phyloP scores from a whole-genome alignment of 1,284 basidiomycete species.

The Sporisorium iseilematis-ciliati region DNA sequence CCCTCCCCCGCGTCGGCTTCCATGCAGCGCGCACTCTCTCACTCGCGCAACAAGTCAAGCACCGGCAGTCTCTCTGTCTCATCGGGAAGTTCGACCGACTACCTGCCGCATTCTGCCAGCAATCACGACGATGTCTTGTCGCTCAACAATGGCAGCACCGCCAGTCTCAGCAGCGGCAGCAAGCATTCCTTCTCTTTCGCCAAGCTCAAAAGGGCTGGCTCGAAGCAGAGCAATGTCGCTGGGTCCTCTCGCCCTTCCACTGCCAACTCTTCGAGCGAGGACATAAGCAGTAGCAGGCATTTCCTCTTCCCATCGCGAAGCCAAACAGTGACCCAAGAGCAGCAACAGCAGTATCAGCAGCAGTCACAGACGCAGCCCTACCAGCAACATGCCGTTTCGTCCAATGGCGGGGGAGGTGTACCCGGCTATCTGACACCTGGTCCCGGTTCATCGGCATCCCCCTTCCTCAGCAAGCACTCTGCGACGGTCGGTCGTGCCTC shows the following conservation, averaged over 20 bases:
- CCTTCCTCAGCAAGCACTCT: conserved; percentile 53
- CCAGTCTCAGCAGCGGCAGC: conserved; percentile 32
- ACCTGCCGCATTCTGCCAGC: conserved; percentile 18
- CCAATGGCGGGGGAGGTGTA: conserved; percentile 1
- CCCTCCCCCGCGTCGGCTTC: conserved; percentile 10
- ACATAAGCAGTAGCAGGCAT: conserved; percentile 16
- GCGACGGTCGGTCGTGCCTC: conserved; percentile 42
- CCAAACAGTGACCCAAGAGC: neutral
- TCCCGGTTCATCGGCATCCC: conserved; percentile 40
- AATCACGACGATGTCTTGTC: conserved; percentile 18
- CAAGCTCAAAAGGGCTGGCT: conserved; percentile 21
- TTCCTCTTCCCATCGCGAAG: conserved; percentile 19
- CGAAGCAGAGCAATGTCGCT: conserved; percentile 11
- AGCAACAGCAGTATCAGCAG: conserved; percentile 7
- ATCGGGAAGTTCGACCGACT: conserved; percentile 26
- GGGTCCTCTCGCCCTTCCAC: conserved; percentile 22
- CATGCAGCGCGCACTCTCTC: conserved; percentile 24
- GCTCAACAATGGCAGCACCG: conserved; percentile 30
- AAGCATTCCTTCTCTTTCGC: conserved; percentile 40
- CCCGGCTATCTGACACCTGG: conserved; percentile 33
- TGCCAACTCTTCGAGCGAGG: conserved; percentile 33
- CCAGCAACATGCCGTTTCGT: neutral
- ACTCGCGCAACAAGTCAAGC: conserved; percentile 29
- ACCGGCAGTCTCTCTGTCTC: conserved; percentile 32
- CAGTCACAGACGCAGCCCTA: neutral